Conservation (phyloP, 306 rosid species). For the Psophocarpus tetragonolobus region DNA sequence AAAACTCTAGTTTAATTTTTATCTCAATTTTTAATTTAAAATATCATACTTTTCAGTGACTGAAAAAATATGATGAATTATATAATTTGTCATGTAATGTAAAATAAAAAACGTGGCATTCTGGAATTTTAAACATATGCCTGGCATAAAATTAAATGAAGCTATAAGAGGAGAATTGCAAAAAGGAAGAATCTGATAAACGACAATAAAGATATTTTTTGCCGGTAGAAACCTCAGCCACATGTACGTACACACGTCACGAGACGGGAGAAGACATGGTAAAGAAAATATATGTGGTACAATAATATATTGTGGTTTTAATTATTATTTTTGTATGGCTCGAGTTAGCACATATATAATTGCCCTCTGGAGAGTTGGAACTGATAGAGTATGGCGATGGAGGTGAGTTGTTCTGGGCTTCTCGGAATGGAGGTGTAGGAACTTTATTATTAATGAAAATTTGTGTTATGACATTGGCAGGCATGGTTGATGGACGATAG, state of each 20-base stretch:
- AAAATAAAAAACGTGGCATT: background rate
- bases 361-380: background rate
- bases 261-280: background rate
- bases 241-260: background rate
- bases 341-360: background rate
- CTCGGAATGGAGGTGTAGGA: background rate
- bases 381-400: conserved; percentile 72
- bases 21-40: background rate
- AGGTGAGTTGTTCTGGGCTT: conserved; percentile 49
- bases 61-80: background rate
- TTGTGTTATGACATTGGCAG: conserved; percentile 44
- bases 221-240: background rate
- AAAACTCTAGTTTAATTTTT: background rate
- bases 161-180: background rate
- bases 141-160: background rate
- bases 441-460: background rate
- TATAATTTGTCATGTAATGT: background rate
- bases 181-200: conserved; percentile 7
- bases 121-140: background rate
- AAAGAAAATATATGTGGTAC: background rate
- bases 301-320: conserved; percentile 7
- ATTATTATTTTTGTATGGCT: background rate
- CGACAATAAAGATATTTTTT: conserved; percentile 23
- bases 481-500: conserved; percentile 86
- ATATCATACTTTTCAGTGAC: background rate